Evolutionary conservation across 2,329 filamentous ascomycete species (phyloP), one percentile per base, ranked within the genome.

Genomic region (Beauveria australis): DNA sequence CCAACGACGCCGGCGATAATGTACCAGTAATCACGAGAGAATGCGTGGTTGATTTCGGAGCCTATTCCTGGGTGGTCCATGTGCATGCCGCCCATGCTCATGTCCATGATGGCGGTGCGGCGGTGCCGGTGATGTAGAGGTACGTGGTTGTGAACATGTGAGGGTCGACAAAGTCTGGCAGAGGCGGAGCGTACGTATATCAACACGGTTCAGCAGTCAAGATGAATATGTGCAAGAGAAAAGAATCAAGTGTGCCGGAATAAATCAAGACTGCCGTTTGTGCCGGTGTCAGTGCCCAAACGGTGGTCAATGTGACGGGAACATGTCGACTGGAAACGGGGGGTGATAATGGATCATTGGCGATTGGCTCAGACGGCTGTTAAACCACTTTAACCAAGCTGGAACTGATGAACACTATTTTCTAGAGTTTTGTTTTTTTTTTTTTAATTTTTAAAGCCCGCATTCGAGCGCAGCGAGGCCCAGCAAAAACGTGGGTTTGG

Each of bases 21-120:
- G 67, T 85, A 86, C 84, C 84, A 87, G 66, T 80, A 87, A 2
- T 76, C 77, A 19, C 74, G 75, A 18, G 83, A 82, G 55, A 85
- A 75, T 46, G 73, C 74, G 67, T 76, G 76, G 66, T 85, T 85
- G 43, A 72, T 72, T 1, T 70, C 62, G 79, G 67, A 74, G 70
- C 70, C 73, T 55, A 75, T 70, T 19, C 74, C 72, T 64, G 74
- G 69, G 57, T 71, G 67, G 47, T 71, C 66, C 56, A 67, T 66
- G 28, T 72, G 65, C 67, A 68, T 68, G 30, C 64, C 68, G 43
- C 64, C 67, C 69, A 72, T 71, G 46, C 70, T 68, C 62, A 67
- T 69, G 53, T 62, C 62, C 67, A 67, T 68, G 60, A 60, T 44
- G 44, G 52, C n/a, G 57, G 40, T 24, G 40, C 24, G 46, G 46